These are phyloP conservation scores for Hyaloperonospora arabidopsidis DNA, from an alignment of 352 stramenopile genomes.

Conservation along the genomic window DNA sequence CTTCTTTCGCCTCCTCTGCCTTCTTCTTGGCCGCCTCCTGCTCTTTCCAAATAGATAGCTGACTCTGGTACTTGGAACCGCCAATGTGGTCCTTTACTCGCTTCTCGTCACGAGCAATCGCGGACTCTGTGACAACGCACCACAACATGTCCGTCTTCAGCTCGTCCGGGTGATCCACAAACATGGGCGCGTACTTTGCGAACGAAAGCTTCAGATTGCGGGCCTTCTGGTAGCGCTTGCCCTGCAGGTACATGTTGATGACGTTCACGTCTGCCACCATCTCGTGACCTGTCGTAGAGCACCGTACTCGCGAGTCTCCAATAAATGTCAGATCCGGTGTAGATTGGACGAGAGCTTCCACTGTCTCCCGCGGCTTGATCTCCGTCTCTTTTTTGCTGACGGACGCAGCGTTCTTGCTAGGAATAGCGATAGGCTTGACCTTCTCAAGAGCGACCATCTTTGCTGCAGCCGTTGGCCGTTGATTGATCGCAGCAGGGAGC, in stretches of 20 bases:
- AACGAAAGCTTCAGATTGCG: constrained; percentile 40
- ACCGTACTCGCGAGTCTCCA: constrained; percentile 43
- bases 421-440: not conserved
- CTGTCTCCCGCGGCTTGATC: constrained; percentile 16
- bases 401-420: constrained; percentile 10
- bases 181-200: constrained; percentile 53
- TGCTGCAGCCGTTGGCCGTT: constrained; percentile 4
- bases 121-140: constrained; percentile 58
- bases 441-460: constrained; percentile 9
- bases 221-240: constrained; percentile 54
- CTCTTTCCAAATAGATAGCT: constrained; percentile 44
- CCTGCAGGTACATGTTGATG: constrained; percentile 44
- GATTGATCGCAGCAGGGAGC: constrained; percentile 8
- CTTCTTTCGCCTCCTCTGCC: constrained; percentile 24
- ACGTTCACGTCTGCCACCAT: constrained; percentile 50
- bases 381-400: constrained; percentile 22
- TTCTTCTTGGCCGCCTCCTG: constrained; percentile 39
- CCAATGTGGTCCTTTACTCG: constrained; percentile 52
- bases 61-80: constrained; percentile 44
- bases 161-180: constrained; percentile 49
- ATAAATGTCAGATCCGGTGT: constrained; percentile 37
- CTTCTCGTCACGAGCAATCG: constrained; percentile 38
- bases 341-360: constrained; percentile 40
- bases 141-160: constrained; percentile 45
- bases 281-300: constrained; percentile 54